A percentile compares a stretch with the other conserved stretches of the same genome.
Evolutionary conservation across 2,329 filamentous ascomycete genomes (phyloP).

Genomic region (Ascochyta viciae-villosae): DNA sequence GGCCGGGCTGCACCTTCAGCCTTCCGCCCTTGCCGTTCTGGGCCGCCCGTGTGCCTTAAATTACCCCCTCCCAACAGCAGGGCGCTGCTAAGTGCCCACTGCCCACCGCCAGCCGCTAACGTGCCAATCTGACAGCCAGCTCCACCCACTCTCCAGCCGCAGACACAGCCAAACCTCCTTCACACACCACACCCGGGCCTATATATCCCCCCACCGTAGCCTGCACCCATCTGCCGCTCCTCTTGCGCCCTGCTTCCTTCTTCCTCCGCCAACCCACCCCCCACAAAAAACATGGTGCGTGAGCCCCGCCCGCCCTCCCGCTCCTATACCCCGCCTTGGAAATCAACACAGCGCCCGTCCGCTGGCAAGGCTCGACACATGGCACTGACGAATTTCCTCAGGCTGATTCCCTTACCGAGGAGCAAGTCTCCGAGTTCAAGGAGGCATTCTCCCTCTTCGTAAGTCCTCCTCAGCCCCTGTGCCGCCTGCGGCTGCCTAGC

Average conservation of each 20-base stretch:
- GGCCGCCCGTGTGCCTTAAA: slow-evolving; percentile 17
- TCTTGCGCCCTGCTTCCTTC: slow-evolving; percentile 1
- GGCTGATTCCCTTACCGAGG: slow-evolving; percentile 98
- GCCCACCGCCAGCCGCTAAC: no score
- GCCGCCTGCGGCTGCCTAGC: slow-evolving; percentile 35
- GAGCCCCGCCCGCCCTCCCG: slow-evolving; percentile 32
- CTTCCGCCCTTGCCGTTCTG: slow-evolving; percentile 22
- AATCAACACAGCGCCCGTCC: slow-evolving; percentile 39
- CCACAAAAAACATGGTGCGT: slow-evolving; percentile 48
- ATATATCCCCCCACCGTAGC: slow-evolving; percentile 22
- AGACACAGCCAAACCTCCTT: slow-evolving; percentile 32
- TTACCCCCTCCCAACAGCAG: slow-evolving; percentile 25
- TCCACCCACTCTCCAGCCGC: slow-evolving; percentile 39
- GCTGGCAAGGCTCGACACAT: slow-evolving; percentile 4
- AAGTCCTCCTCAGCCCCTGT: slow-evolving; percentile 58
- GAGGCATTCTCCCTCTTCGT: slow-evolving; percentile 99
- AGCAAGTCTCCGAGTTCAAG: slow-evolving; percentile 99
- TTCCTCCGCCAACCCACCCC: slow-evolving; percentile 11
- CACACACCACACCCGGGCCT: slow-evolving; percentile 25
- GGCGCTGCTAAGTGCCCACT: slow-evolving; percentile 22
- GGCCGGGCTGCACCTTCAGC: slow-evolving; percentile 11
- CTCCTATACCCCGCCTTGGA: slow-evolving; percentile 47
- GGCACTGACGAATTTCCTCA: slow-evolving; percentile 53
- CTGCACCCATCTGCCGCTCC: slow-evolving; percentile 17
- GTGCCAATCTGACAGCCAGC: slow-evolving; percentile 27